Conservation (phyloP, 352 stramenopile genomes). For the Pythium scleroteichum region DNA sequence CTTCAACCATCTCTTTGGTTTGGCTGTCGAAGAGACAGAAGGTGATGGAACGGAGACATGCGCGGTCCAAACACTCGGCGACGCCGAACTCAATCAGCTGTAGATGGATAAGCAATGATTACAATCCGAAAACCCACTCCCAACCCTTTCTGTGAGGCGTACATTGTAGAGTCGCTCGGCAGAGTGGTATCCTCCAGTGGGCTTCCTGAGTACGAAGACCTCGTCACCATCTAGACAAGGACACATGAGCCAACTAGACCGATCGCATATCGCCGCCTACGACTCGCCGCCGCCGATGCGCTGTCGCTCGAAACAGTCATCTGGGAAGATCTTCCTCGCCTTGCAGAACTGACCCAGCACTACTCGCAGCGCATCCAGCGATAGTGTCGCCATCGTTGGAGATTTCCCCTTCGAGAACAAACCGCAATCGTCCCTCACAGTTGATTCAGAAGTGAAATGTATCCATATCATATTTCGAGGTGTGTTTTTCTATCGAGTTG, state of each 20-base stretch:
- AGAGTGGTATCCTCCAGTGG: constrained; percentile 2
- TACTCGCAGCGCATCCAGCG: constrained; percentile 26
- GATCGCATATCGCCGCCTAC: not conserved
- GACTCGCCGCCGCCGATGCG: not conserved
- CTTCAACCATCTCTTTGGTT: constrained; percentile 15
- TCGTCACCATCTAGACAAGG: constrained; percentile 10
- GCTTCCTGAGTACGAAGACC: constrained; percentile 23
- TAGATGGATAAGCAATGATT: not conserved
- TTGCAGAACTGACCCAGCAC: constrained; percentile 28
- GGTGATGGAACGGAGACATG: constrained; percentile 20
- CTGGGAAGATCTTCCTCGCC: constrained; percentile 21
- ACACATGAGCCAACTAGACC: not conserved
- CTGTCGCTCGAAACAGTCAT: constrained; percentile 20
- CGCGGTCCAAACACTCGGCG: constrained; percentile 29
- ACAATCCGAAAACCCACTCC: no score
- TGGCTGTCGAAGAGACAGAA: constrained; percentile 16
- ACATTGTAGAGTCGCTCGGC: constrained; percentile 25
- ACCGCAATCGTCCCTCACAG: constrained; percentile 29
- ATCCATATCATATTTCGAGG: constrained; percentile 18
- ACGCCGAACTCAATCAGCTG: constrained; percentile 32
- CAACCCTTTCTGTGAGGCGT: not conserved
- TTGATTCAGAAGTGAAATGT: constrained; percentile 15
- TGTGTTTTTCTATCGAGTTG: not conserved
- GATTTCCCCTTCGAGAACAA: constrained; percentile 1
- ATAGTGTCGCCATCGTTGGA: not conserved